phyloP scores from a whole-genome alignment of 2,329 filamentous ascomycete species.

The Aquanectria penicillioides region DNA sequence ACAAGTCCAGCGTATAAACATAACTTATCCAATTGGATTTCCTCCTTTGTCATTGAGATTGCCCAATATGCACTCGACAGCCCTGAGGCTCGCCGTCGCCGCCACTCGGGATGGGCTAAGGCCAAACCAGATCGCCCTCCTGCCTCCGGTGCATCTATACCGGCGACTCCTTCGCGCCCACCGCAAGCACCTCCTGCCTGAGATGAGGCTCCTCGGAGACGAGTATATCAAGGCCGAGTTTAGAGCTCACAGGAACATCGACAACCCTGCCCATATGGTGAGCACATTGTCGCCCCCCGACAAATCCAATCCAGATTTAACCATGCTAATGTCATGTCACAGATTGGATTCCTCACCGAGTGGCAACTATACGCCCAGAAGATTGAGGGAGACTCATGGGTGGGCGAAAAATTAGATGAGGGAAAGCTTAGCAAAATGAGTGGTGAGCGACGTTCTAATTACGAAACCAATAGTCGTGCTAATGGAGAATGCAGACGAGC shows the following conservation, averaged over 20 bases:
- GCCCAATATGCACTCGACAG: slow-evolving; percentile 41
- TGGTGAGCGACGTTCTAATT: slow-evolving; percentile 63
- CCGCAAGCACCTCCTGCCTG: slow-evolving; percentile 76
- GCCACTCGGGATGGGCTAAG: slow-evolving; percentile 46
- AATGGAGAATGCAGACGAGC: slow-evolving; percentile 73
- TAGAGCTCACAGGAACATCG: slow-evolving; percentile 80
- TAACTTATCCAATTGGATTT: background rate
- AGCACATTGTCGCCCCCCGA: slow-evolving; percentile 39
- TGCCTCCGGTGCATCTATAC: slow-evolving; percentile 91
- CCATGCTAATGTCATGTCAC: slow-evolving; percentile 21
- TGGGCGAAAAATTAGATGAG: slow-evolving; percentile 83
- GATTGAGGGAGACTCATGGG: slow-evolving; percentile 88
- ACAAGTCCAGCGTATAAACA: no score
- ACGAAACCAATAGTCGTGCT: slow-evolving; percentile 3
- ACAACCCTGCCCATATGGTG: slow-evolving; percentile 93
- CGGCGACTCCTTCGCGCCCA: slow-evolving; percentile 87
- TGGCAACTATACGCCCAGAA: slow-evolving; percentile 97
- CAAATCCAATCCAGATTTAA: background rate
- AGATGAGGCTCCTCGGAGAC: slow-evolving; percentile 86
- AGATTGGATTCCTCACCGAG: slow-evolving; percentile 96
- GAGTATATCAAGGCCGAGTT: slow-evolving; percentile 96
- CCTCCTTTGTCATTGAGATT: background rate
- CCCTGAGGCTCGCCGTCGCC: slow-evolving; percentile 50
- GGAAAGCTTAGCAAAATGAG: slow-evolving; percentile 93
- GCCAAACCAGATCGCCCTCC: slow-evolving; percentile 69